Percentiles rank a stretch among this genome's conserved stretches.
Conservation (phyloP, 2,329 filamentous ascomycete genomes). For the Cyphellophora attinorum region DNA sequence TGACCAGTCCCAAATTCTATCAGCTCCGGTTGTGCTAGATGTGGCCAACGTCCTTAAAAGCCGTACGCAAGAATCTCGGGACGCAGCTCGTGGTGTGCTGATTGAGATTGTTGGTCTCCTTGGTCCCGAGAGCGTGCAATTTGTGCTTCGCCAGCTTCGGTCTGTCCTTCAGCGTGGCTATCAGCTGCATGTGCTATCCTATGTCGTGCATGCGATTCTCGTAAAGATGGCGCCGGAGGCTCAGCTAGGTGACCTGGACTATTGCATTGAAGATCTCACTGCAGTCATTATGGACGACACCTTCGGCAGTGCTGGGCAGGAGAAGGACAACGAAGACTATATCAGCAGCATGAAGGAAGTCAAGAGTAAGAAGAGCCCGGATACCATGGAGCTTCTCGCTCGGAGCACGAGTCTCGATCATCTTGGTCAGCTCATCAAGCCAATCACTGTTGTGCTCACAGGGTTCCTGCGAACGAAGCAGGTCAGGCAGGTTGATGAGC, state of each 20-base stretch:
- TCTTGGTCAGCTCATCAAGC: conserved; percentile 66
- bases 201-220: conserved; percentile 85
- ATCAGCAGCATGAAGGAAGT: conserved; percentile 94
- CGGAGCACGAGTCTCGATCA: conserved; percentile 67
- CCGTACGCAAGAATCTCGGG: conserved; percentile 76
- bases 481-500: conserved; percentile 80
- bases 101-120: conserved; percentile 73
- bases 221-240: conserved; percentile 64
- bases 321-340: conserved; percentile 96
- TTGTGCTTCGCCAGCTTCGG: conserved; percentile 84
- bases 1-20: conserved; percentile 59
- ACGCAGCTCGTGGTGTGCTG: conserved; percentile 82
- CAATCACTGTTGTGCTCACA: conserved; percentile 66
- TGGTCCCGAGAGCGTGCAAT: conserved; percentile 75
- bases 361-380: conserved; percentile 95
- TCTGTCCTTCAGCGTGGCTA: conserved; percentile 77
- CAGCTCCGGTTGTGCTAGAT: conserved; percentile 80
- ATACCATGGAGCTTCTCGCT: conserved; percentile 89
- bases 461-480: conserved; percentile 78
- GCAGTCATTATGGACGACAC: conserved; percentile 93
- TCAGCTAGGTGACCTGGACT: conserved; percentile 75
- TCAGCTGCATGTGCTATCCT: conserved; percentile 90
- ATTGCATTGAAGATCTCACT: conserved; percentile 70
- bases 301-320: conserved; percentile 82
- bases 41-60: conserved; percentile 88